Evolutionary conservation across 2,329 filamentous ascomycete species (phyloP).

Genomic region (Venturia aucupariae): DNA sequence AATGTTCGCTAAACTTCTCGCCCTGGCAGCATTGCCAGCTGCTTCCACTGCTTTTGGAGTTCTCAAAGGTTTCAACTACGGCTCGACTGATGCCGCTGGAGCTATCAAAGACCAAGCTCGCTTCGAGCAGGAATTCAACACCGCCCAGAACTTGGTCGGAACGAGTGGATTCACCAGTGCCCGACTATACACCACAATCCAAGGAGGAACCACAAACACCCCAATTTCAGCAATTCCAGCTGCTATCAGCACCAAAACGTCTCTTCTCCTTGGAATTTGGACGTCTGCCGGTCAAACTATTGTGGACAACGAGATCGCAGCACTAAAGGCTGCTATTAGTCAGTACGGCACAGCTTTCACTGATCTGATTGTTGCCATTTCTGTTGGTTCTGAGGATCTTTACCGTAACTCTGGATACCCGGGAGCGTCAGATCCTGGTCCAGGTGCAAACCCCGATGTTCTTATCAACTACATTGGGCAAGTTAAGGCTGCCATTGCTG

Average conservation of each 20-base stretch:
- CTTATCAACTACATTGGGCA: constrained; percentile 63
- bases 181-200: constrained; percentile 68
- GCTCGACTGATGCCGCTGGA: constrained; percentile 51
- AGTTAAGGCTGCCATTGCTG: constrained; percentile 53
- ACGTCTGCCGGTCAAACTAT: constrained; percentile 29
- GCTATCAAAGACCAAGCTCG: constrained; percentile 51
- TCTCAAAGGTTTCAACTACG: constrained; percentile 66
- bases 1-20: constrained; percentile 27
- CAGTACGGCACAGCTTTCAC: constrained; percentile 60
- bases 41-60: constrained; percentile 26
- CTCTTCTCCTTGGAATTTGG: constrained; percentile 77
- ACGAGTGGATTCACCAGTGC: constrained; percentile 59
- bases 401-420: constrained; percentile 55
- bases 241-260: constrained; percentile 70
- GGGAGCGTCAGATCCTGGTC: constrained; percentile 50
- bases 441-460: constrained; percentile 52
- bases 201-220: constrained; percentile 54
- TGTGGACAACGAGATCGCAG: constrained; percentile 65
- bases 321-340: constrained; percentile 58
- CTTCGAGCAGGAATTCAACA: constrained; percentile 62
- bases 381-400: constrained; percentile 73
- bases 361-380: constrained; percentile 67
- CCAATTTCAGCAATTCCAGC: constrained; percentile 66
- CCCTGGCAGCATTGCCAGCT: constrained; percentile 31
- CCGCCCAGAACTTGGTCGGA: constrained; percentile 54